Base-by-base conservation (phyloP, 805 yeast species). In the Debaryomyces tyrocola region DNA sequence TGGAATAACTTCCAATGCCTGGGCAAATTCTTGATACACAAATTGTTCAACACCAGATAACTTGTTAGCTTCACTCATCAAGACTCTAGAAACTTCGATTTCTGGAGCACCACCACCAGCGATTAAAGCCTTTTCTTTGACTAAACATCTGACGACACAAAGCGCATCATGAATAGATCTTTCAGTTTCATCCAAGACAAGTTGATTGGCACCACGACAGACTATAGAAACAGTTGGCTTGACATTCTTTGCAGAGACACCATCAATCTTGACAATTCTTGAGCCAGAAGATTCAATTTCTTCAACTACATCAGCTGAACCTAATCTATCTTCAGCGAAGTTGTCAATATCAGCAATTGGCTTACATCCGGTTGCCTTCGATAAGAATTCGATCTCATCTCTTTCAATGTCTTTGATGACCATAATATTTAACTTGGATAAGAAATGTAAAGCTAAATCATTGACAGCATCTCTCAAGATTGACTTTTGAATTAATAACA, bases 61-160 rank as follows among this genome's bases (percentile, higher is more conserved):
- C 44, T 80, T 72, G 53, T 83, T 77, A 27, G 95, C 78, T 65
- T 90, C 96, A 55, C 81, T 83, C 56, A 79, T 73, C 54, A 90
- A 70, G 11, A 80, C 79, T 52, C 92, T 81, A 9, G 96, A 82
- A 6, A 89, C 84, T 73, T 91, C 97, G 54, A 90, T 83, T 70
- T 90, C 97, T 39, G 98, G 96, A 5, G 99, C 98, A 59, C 98
- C 99, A 53, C 99, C 99, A 58, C 99, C 99, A 11, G 98, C 97
- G 70, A 94, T 90, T 62, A 87, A 74, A 1, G 91, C 96, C 61
- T 80, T 85, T 64, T 88, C 90, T 63, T 90, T 89, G 21, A 90
- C 96, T 46, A 90, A 75, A 70, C 96, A 87, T 64, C 96, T 74
- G 52, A 86, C 77, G 46, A 92, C 99, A 78, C 99, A 94, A 47